phyloP scores from a whole-genome alignment of 768 basidiomycete species.

The Boletus sp. region DNA sequence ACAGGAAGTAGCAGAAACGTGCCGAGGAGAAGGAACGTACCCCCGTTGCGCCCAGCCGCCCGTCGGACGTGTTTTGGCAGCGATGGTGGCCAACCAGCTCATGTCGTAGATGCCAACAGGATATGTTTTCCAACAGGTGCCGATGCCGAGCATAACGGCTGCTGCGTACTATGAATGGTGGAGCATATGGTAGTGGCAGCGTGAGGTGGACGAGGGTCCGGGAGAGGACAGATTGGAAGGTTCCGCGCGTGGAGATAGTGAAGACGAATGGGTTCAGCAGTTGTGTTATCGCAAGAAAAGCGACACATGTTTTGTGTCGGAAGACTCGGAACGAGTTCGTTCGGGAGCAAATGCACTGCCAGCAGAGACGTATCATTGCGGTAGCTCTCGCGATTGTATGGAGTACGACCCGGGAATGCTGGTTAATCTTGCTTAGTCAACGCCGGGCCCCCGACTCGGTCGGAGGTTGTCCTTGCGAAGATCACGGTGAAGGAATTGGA shows the following conservation, averaged over 20 bases:
- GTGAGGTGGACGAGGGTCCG: slow-evolving; percentile 30
- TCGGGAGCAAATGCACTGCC: slow-evolving; percentile 79
- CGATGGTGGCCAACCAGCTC: background rate
- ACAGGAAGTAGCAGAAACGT: no score
- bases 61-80: background rate
- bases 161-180: no score
- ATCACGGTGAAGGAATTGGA: no score
- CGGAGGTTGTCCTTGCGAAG: no score
- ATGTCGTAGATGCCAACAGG: background rate
- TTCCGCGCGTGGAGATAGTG: no score
- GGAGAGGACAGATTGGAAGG: no score
- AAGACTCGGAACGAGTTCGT: slow-evolving; percentile 72
- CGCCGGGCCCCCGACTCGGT: no score
- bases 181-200: slow-evolving; percentile 32
- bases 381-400: slow-evolving; percentile 89
- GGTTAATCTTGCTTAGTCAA: background rate
- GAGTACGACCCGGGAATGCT: slow-evolving; percentile 53
- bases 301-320: background rate
- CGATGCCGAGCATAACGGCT: background rate
- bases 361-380: slow-evolving; percentile 89
- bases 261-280: no score
- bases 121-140: background rate
- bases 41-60: no score
- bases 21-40: no score
- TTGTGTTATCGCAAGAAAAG: no score